Base-by-base conservation (phyloP, 306 rosid genomes). In the Sesbania bispinosa region DNA sequence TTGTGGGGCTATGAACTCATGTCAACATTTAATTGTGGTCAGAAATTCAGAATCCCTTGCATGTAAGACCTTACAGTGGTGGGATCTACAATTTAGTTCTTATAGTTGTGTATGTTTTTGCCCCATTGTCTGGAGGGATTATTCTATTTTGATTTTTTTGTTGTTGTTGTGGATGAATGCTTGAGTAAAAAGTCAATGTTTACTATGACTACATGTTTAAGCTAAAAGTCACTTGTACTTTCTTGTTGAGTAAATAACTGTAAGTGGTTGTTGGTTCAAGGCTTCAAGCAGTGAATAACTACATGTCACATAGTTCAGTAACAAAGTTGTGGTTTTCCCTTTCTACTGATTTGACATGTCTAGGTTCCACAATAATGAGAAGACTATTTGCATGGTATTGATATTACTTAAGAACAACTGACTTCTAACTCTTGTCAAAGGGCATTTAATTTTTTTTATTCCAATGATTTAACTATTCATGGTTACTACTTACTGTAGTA, bases 221-320 rank as follows among this genome's bases (percentile, higher is more conserved):
- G 27, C 48, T 64, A 24, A 29, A 18, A 20, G 10, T 45, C 21
- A 20, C 10, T 80, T 50, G 15, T 20, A 11, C 47, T 71, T 71
- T 59, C 50, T 67, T 9, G 4, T 46, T 67, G 62, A 62, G 59
- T 43, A 64, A 48, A n/a, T 16, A 26, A 57, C 29, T 38, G 26
- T 23, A 45, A 62, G 15, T 70, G 10, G 7, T 52, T 48, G 71
- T 50, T 81, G 63, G 68, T 58, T 76, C 43, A 55, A 46, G 41
- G 63, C 62, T 58, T 76, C 43, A 55, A 46, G 41, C 29, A 55
- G 13, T 42, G 24, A 36, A 47, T 30, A 46, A 13, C 42, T 41
- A 30, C 13, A 10, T 79, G 75, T 26, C 57, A 30, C 11, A 27
- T 47, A 67, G 61, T 80, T 80, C 67, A 51, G 21, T 14, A 3